Conservation (phyloP, 345 rosid genomes). For the Pugionium cornutum region DNA sequence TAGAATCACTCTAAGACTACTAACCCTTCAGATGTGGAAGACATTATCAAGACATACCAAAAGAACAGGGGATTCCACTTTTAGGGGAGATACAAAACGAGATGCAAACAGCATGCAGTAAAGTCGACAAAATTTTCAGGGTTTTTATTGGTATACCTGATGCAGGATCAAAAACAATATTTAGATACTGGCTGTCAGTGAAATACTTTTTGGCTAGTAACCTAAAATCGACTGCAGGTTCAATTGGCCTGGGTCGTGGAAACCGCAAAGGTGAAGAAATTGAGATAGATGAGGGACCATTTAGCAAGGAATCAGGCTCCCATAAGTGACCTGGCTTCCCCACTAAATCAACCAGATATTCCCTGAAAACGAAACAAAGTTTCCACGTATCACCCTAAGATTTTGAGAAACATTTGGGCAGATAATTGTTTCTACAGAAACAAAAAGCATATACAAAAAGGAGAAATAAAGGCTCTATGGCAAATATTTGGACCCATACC, state of each 20-base stretch:
- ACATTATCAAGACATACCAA: constrained; percentile 13
- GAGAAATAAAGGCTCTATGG: not conserved
- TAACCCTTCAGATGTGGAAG: constrained; percentile 8
- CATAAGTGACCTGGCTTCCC: constrained; percentile 88
- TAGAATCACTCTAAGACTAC: constrained; percentile 8
- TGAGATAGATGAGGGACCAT: constrained; percentile 92
- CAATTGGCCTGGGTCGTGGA: constrained; percentile 70
- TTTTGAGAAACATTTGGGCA: not conserved
- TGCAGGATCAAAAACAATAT: constrained; percentile 73
- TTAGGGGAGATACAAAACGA: not conserved
- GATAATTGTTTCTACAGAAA: constrained; percentile 10
- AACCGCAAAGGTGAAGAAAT: constrained; percentile 95
- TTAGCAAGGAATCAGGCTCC: constrained; percentile 93
- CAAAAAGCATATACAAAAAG: constrained; percentile 12
- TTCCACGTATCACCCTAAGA: constrained; percentile 32
- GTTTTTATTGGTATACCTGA: constrained; percentile 56
- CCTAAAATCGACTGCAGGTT: constrained; percentile 75
- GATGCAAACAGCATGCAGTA: constrained; percentile 7
- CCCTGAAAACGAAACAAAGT: constrained; percentile 61
- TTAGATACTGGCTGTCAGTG: constrained; percentile 66
- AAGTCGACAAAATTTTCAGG: not conserved
- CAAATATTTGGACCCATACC: constrained; percentile 48
- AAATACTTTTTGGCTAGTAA: constrained; percentile 91
- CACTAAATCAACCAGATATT: constrained; percentile 86
- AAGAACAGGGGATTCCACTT: not conserved